Conservation (phyloP, 1,284 basidiomycete species). For the Exobasidium rhododendri region DNA sequence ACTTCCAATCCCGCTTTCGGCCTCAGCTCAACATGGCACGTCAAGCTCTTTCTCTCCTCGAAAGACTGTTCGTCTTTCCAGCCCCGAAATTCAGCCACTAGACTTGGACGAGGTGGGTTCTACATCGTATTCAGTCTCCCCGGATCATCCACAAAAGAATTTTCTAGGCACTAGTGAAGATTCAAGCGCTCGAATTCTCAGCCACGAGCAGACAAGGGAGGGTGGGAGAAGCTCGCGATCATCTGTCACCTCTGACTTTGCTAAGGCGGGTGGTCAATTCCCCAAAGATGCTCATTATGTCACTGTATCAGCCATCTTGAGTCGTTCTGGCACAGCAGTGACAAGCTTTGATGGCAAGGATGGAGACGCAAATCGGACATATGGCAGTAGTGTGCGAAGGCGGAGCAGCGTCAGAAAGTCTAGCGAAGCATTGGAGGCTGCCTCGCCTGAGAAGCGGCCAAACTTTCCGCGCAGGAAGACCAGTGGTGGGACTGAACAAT, state of each 20-base stretch:
- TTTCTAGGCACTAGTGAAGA: too few species aligned
- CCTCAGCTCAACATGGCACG: too few species aligned
- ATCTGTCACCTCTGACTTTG: too few species aligned
- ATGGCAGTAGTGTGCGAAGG: neutral
- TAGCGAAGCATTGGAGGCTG: constrained; percentile 5
- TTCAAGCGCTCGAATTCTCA: too few species aligned
- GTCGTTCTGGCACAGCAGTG: constrained; percentile 27
- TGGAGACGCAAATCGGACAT: neutral
- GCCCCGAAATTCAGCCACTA: constrained; percentile 1
- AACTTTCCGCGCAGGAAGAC: constrained; percentile 1
- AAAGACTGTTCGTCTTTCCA: neutral
- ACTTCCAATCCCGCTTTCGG: too few species aligned
- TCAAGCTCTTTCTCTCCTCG: neutral
- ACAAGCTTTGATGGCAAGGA: neutral
- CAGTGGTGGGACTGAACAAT: neutral
- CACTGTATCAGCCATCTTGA: constrained; percentile 43
- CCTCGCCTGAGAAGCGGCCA: neutral
- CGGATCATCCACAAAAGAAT: neutral
- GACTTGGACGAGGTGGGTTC: constrained; percentile 13
- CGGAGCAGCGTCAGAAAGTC: constrained; percentile 12
- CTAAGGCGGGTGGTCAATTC: too few species aligned
- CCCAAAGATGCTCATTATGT: constrained; percentile 36
- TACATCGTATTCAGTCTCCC: constrained; percentile 2
- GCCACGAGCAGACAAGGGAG: too few species aligned
- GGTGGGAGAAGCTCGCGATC: too few species aligned